phyloP scores from a whole-genome alignment of 306 rosid species.

The Cucumis cinereus region DNA sequence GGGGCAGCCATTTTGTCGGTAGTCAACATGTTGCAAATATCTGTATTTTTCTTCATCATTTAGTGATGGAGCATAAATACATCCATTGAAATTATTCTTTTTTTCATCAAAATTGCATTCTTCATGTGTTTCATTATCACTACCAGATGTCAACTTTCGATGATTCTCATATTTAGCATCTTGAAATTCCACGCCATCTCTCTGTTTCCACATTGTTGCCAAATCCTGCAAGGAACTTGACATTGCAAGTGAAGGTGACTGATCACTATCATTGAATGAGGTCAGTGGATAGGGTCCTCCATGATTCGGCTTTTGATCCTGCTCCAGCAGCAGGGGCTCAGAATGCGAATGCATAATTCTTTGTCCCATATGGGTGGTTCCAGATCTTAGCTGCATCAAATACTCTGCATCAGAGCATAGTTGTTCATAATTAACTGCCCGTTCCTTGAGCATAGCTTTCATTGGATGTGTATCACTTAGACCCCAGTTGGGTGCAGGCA shows the following conservation, averaged over 20 bases:
- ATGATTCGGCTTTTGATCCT: slow-evolving; percentile 22
- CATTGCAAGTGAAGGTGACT: slow-evolving; percentile 20
- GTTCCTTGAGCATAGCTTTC: slow-evolving; percentile 19
- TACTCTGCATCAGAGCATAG: slow-evolving; percentile 21
- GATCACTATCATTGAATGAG: slow-evolving; percentile 20
- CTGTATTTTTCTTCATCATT: not conserved
- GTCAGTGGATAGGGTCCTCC: slow-evolving; percentile 11
- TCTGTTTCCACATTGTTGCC: slow-evolving; percentile 21
- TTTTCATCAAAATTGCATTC: not conserved
- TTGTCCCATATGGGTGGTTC: slow-evolving; percentile 18
- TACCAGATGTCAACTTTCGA: not conserved
- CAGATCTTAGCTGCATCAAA: slow-evolving; percentile 16
- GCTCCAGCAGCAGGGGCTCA: slow-evolving; percentile 40
- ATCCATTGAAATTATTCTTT: not conserved
- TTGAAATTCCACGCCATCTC: slow-evolving; percentile 13
- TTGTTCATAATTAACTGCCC: slow-evolving; percentile 24
- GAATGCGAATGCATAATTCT: slow-evolving; percentile 40
- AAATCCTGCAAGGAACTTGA: slow-evolving; percentile 28
- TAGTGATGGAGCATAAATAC: not conserved
- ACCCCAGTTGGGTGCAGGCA: slow-evolving; percentile 22
- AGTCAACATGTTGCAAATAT: not conserved
- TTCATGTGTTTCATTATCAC: not conserved
- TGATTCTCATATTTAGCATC: slow-evolving; percentile 17
- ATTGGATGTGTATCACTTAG: slow-evolving; percentile 16
- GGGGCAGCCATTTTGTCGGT: not conserved